A percentile compares a stretch with the other conserved stretches of the same genome.
These are phyloP conservation scores for Ophiosphaerella korrae DNA, from an alignment of 2,329 filamentous ascomycete species.

Conservation along the genomic window DNA sequence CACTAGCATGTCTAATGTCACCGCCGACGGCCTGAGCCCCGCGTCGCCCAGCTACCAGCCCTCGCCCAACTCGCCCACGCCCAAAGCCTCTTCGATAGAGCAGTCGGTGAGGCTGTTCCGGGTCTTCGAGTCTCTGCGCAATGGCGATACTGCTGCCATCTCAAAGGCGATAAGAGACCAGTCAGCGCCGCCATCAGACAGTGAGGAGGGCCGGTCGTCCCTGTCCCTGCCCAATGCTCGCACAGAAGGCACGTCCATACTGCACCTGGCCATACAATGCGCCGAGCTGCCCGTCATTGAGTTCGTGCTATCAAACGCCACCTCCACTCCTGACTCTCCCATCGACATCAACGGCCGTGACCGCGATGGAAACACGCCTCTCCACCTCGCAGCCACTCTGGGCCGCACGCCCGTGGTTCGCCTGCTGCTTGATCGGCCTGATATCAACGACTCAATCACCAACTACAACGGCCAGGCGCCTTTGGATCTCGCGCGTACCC, in stretches of 20 bases:
- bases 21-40: constrained; percentile 22
- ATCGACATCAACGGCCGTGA: constrained; percentile 90
- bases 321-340: constrained; percentile 58
- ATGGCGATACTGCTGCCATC: constrained; percentile 88
- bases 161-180: constrained; percentile 80
- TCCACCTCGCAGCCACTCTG: constrained; percentile 85
- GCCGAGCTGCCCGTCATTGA: constrained; percentile 91
- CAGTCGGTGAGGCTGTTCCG: constrained; percentile 94
- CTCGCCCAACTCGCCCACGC: constrained; percentile 33
- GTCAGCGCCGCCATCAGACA: constrained; percentile 45
- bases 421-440: constrained; percentile 78
- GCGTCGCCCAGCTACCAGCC: constrained; percentile 21
- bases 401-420: constrained; percentile 81
- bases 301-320: constrained; percentile 77
- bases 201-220: constrained; percentile 61
- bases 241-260: constrained; percentile 82
- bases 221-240: constrained; percentile 45
- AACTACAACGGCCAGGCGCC: constrained; percentile 86
- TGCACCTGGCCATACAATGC: constrained; percentile 94
- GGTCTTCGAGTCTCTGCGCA: constrained; percentile 88
- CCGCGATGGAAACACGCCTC: constrained; percentile 89
- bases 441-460: constrained; percentile 84
- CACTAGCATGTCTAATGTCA: constrained; percentile 31
- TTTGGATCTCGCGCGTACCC: constrained; percentile 85
- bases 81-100: constrained; percentile 66